These are phyloP conservation scores for Arthroderma sp. DNA, from an alignment of 2,329 filamentous ascomycete species.

Conservation along the genomic window DNA sequence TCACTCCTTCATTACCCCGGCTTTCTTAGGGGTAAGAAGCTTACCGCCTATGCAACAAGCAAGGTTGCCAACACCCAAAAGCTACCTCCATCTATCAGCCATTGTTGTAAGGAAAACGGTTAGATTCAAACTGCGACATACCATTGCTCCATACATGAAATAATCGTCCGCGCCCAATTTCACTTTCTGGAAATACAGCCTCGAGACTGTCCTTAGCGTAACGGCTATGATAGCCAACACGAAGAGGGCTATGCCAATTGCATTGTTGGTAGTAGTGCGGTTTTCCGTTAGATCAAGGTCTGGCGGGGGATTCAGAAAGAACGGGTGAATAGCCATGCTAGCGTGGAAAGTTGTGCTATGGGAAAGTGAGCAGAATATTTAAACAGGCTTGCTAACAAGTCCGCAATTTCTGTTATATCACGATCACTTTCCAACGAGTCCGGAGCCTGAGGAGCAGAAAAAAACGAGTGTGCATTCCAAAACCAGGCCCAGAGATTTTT, in stretches of 20 bases:
- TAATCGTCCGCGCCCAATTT: constrained; percentile 9
- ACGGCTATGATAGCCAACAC: constrained; percentile 9
- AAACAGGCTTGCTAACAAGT: too few species aligned
- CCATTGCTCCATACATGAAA: constrained; percentile 7
- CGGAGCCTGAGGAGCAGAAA: too few species aligned
- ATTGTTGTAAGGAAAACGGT: not conserved
- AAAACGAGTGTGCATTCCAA: too few species aligned
- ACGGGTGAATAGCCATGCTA: not conserved
- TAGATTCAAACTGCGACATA: not conserved
- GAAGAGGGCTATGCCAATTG: constrained; percentile 3
- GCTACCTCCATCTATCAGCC: not conserved
- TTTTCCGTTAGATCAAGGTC: constrained; percentile 8
- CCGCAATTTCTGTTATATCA: too few species aligned
- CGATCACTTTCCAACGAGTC: too few species aligned
- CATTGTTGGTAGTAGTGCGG: constrained; percentile 3
- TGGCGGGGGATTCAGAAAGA: constrained; percentile 2
- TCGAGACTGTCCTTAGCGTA: constrained; percentile 7
- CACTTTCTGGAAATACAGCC: constrained; percentile 1
- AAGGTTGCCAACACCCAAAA: not conserved
- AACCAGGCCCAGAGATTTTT: too few species aligned
- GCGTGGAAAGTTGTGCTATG: too few species aligned
- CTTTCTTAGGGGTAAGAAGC: not conserved
- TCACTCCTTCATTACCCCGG: not conserved
- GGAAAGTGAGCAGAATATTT: too few species aligned
- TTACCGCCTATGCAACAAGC: constrained; percentile 1